phyloP scores from a whole-genome alignment of 2,329 filamentous ascomycete genomes.

The Paracoccidioides brasiliensis region DNA sequence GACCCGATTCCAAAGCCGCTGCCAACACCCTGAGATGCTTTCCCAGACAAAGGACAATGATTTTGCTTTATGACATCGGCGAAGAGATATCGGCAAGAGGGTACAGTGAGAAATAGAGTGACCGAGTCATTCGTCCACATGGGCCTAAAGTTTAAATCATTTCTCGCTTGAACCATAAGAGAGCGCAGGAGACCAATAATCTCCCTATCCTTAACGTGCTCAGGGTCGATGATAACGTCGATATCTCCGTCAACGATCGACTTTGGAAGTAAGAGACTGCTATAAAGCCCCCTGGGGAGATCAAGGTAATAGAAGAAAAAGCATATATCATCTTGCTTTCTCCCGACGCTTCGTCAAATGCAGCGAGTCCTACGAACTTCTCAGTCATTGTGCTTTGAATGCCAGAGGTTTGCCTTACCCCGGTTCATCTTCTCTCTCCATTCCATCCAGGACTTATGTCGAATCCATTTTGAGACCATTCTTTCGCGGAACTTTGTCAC shows the following conservation, averaged over 20 bases:
- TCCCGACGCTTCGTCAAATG: not conserved
- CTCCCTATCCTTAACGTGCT: not conserved
- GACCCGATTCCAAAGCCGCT: conserved; percentile 7
- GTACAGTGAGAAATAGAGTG: conserved; percentile 2
- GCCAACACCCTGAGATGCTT: conserved; percentile 3
- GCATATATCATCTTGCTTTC: not conserved
- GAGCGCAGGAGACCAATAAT: not conserved
- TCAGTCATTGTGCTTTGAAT: not conserved
- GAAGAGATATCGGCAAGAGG: not conserved
- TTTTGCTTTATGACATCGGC: conserved; percentile 5
- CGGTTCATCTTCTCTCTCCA: not conserved
- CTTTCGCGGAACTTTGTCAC: no score
- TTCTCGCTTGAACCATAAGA: not conserved
- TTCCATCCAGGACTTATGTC: not conserved
- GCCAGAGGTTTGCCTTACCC: not conserved
- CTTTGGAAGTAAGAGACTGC: conserved; percentile 2
- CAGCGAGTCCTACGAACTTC: not conserved
- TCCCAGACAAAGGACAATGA: conserved; percentile 6
- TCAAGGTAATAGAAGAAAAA: not conserved
- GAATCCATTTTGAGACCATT: no score
- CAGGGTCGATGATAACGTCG: conserved; percentile 1
- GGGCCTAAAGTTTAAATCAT: not conserved
- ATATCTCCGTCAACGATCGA: conserved; percentile 1
- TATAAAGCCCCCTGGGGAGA: not conserved
- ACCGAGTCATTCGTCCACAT: conserved; percentile 8